These are phyloP conservation scores for Stereum hirsutum DNA, from an alignment of 1,284 basidiomycete species.

Conservation along the genomic window DNA sequence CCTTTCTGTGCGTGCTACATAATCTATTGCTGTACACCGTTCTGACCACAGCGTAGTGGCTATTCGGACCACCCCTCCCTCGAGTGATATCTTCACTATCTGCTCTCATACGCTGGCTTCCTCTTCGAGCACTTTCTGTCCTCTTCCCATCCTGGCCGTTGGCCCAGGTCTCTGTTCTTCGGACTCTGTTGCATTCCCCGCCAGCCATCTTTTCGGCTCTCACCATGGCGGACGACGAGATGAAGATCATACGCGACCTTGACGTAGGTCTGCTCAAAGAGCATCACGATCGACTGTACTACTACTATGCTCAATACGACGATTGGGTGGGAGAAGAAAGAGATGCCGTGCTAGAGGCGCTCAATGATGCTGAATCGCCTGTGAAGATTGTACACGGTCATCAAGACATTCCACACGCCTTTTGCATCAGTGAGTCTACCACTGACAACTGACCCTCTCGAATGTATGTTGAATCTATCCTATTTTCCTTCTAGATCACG, in stretches of 20 bases:
- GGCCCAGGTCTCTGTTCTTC: slow-evolving; percentile 36
- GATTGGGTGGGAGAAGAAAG: slow-evolving; percentile 50
- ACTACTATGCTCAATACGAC: slow-evolving; percentile 48
- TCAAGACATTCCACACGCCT: slow-evolving; percentile 46
- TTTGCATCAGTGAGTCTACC: slow-evolving; percentile 48
- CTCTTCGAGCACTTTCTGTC: slow-evolving; percentile 16
- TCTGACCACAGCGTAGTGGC: slow-evolving; percentile 24
- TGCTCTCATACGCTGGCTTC: slow-evolving; percentile 21
- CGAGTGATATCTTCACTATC: slow-evolving; percentile 30
- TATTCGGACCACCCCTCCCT: slow-evolving; percentile 38
- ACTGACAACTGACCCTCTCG: background rate
- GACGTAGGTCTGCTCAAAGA: slow-evolving; percentile 32
- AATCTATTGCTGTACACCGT: background rate
- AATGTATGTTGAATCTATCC: background rate
- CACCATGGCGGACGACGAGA: slow-evolving; percentile 54
- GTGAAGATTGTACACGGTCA: slow-evolving; percentile 32
- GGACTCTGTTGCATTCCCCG: slow-evolving; percentile 36
- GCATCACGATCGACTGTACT: slow-evolving; percentile 39
- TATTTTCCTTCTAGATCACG: slow-evolving; percentile 30
- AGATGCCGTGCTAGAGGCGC: slow-evolving; percentile 26
- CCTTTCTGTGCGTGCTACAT: slow-evolving; percentile 23
- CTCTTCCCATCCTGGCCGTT: slow-evolving; percentile 33
- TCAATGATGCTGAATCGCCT: slow-evolving; percentile 23
- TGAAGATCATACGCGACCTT: slow-evolving; percentile 40
- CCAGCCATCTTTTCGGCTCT: slow-evolving; percentile 36